phyloP scores from a whole-genome alignment of 73 alveolate genomes.

The Paramecium sonneborni region DNA sequence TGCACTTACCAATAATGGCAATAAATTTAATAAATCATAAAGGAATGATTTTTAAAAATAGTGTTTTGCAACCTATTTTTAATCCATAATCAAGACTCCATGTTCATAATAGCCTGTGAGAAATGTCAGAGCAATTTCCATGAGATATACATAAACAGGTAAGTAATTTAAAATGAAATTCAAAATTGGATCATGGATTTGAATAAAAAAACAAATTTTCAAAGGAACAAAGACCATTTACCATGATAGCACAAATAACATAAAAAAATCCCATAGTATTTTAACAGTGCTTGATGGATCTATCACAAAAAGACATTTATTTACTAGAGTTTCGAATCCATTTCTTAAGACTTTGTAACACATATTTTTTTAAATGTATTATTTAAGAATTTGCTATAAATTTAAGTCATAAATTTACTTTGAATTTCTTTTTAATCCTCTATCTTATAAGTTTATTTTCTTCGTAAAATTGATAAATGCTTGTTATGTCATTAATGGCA shows the following conservation, averaged over 20 bases:
- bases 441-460: background rate
- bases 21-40: background rate
- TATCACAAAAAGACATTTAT: background rate
- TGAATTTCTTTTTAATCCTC: background rate
- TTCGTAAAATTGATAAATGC: background rate
- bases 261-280: conserved; percentile 18
- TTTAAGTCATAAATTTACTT: background rate
- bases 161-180: background rate
- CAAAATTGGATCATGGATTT: background rate
- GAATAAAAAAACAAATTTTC: conserved; percentile 23
- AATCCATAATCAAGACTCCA: conserved; percentile 19
- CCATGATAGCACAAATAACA: background rate
- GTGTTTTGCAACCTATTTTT: background rate
- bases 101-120: conserved; percentile 54
- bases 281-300: conserved; percentile 26
- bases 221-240: conserved; percentile 33
- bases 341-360: background rate
- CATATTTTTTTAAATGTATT: background rate
- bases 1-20: conserved; percentile 17
- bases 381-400: background rate
- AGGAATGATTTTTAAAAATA: background rate
- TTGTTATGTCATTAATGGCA: conserved; percentile 26
- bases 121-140: background rate
- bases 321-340: background rate
- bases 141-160: background rate